Percentiles rank a stretch among this genome's conserved stretches.
These are phyloP conservation scores for Cladosporium sp. DNA, from an alignment of 2,329 filamentous ascomycete species.

Conservation along the genomic window DNA sequence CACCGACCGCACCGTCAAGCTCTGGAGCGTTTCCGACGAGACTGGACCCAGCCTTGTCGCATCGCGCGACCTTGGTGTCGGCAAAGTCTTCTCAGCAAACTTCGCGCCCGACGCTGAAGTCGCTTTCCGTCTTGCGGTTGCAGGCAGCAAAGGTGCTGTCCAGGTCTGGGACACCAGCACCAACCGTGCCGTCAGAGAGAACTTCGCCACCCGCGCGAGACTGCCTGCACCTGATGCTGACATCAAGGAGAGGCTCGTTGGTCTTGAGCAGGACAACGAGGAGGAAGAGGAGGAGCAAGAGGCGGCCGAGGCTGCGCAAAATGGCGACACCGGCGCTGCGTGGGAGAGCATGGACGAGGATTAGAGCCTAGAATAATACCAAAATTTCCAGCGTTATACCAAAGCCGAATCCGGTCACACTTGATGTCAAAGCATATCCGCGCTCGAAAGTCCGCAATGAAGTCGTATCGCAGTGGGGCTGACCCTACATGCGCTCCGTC, in stretches of 20 bases:
- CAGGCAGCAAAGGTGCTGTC: conserved; percentile 88
- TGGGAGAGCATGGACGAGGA: conserved; percentile 42
- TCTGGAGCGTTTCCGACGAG: conserved; percentile 78
- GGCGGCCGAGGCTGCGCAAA: conserved; percentile 53
- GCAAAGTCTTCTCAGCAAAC: conserved; percentile 86
- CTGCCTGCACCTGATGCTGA: conserved; percentile 57
- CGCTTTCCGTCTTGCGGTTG: conserved; percentile 87
- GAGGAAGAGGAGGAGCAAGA: conserved; percentile 64
- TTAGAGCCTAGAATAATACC: conserved; percentile 21
- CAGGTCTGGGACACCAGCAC: conserved; percentile 97
- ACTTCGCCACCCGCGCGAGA: conserved; percentile 72
- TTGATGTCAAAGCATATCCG: neutral
- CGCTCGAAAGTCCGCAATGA: neutral
- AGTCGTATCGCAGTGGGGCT: neutral
- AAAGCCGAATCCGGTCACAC: neutral
- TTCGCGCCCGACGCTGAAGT: conserved; percentile 92
- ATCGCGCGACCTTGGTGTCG: conserved; percentile 86
- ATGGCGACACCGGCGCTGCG: conserved; percentile 33
- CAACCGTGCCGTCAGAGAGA: conserved; percentile 79
- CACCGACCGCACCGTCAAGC: conserved; percentile 90
- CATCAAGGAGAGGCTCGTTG: conserved; percentile 74
- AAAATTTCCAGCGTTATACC: neutral
- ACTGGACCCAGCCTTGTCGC: conserved; percentile 87
- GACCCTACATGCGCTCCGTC: neutral
- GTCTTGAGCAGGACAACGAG: conserved; percentile 64